A percentile compares a stretch with the other conserved stretches of the same genome.
Evolutionary conservation across 2,329 filamentous ascomycete genomes (phyloP).

Genomic region (Colletotrichum neosansevieriae): DNA sequence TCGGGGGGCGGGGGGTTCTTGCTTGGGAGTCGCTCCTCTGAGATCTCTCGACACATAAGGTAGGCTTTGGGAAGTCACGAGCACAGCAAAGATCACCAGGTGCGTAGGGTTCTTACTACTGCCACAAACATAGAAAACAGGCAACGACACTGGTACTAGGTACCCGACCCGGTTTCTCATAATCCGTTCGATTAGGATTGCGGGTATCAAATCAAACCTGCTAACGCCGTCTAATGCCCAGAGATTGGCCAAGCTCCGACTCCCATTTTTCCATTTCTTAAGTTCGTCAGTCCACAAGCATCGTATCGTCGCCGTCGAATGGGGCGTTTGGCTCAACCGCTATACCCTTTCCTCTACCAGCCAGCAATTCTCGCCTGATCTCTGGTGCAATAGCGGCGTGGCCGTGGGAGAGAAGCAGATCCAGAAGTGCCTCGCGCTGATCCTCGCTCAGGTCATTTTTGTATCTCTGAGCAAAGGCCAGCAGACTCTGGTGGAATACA

Average conservation of each 20-base stretch:
- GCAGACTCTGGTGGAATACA: constrained; percentile 93
- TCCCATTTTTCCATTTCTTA: constrained; percentile 31
- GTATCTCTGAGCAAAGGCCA: constrained; percentile 94
- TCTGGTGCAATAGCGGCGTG: constrained; percentile 93
- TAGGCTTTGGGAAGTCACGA: too few species aligned
- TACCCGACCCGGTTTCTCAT: constrained; percentile 15
- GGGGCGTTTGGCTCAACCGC: constrained; percentile 68
- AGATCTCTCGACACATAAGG: too few species aligned
- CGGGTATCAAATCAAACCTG: constrained; percentile 42
- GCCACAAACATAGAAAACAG: too few species aligned
- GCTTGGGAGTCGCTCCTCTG: too few species aligned
- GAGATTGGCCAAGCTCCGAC: constrained; percentile 36
- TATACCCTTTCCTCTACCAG: constrained; percentile 87
- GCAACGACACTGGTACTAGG: background rate
- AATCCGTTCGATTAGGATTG: constrained; percentile 40
- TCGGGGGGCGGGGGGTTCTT: too few species aligned
- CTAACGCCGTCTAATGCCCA: constrained; percentile 40
- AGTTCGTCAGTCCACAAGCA: constrained; percentile 73
- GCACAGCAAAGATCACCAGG: too few species aligned
- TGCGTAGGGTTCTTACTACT: too few species aligned
- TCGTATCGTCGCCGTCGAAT: constrained; percentile 88
- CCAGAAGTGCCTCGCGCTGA: constrained; percentile 89
- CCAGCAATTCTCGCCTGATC: constrained; percentile 87
- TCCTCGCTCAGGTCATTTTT: constrained; percentile 97
- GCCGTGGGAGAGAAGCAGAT: constrained; percentile 85